Base-by-base conservation (phyloP, 352 stramenopile genomes). In the Phytophthora multivora region DNA sequence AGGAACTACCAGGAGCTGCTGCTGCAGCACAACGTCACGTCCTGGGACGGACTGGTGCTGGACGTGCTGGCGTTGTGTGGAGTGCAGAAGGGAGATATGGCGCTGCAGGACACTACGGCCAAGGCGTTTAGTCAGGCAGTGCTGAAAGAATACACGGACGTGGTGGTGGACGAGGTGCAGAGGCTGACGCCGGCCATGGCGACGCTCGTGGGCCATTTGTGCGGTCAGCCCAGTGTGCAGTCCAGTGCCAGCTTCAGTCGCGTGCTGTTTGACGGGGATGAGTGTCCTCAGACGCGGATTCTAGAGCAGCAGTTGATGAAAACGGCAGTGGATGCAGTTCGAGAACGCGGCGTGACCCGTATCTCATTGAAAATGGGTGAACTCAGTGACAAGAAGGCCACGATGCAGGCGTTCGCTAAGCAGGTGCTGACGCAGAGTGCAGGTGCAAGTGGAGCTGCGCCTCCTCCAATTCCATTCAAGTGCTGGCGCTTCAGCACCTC, bases 101-200 rank as follows among this genome's bases (percentile, higher is more conserved):
- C 8, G 15, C 28, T 42, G 13, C 21, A 50, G 15, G 53, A 55
- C 4, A 36, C 35, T 36, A 19, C 47, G 15, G 16, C 38, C 1
- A 60, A 43, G 11, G 69, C 77, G 15, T 90, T 89, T 49, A 66
- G 58, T 15, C 58, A 70, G 12, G 53, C 69, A 5, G 31, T 83
- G 11, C 12, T 88, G 38, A 62, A 50, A 16, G 69, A 72, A 5
- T 88, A 78, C 47, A 90, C 79, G 25, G 80, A 91, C 25, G 59
- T 95, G 7, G 69, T 93, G 19, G 61, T 93, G 19, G 85, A 93
- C 35, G 81, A 93, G 36, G 42, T 92, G 0, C 71, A 93, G 26
- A 74, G 62, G 26, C 73, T 93, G 69, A 90, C 77, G 15, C 83
- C 85, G 1, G 81, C 83, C 4, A 91, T 90, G 79, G 62, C 83